These are phyloP conservation scores for Diddensiella santjacobensis DNA, from an alignment of 805 yeast species.

Conservation along the genomic window DNA sequence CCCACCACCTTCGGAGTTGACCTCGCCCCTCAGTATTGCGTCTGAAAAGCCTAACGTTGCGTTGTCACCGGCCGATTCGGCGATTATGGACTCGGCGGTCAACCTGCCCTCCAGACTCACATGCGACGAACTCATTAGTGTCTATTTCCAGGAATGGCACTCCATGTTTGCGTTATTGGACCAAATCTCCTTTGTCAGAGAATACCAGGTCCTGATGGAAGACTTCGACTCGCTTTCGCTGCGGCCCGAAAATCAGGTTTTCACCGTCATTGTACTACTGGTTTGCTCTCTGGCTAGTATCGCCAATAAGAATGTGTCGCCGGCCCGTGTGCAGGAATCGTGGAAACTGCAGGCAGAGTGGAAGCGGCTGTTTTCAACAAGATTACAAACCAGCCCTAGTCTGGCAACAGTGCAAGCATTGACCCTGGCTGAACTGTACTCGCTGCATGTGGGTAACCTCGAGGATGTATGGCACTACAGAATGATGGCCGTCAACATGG, in stretches of 20 bases:
- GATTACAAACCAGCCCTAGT: constrained; percentile 18
- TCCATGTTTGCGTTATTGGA: constrained; percentile 65
- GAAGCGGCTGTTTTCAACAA: constrained; percentile 21
- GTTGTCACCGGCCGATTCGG: constrained; percentile 1
- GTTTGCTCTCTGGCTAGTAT: constrained; percentile 30
- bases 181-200: constrained; percentile 59
- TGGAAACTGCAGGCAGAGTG: constrained; percentile 23
- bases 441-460: constrained; percentile 68
- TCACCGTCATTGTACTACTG: constrained; percentile 28
- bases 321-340: not conserved
- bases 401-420: constrained; percentile 51
- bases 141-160: constrained; percentile 78
- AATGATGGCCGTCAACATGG: constrained; percentile 74
- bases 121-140: constrained; percentile 62
- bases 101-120: constrained; percentile 49
- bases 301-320: constrained; percentile 15
- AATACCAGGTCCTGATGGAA: constrained; percentile 45
- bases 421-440: constrained; percentile 64
- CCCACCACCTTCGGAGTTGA: constrained; percentile 6
- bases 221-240: not conserved
- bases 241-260: constrained; percentile 10
- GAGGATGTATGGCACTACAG: constrained; percentile 71
- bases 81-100: not conserved
- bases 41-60: not conserved
- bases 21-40: not conserved